Evolutionary conservation across 768 basidiomycete species (phyloP), one percentile per base, ranked within the genome.

Genomic region (Termitomyces sp.): DNA sequence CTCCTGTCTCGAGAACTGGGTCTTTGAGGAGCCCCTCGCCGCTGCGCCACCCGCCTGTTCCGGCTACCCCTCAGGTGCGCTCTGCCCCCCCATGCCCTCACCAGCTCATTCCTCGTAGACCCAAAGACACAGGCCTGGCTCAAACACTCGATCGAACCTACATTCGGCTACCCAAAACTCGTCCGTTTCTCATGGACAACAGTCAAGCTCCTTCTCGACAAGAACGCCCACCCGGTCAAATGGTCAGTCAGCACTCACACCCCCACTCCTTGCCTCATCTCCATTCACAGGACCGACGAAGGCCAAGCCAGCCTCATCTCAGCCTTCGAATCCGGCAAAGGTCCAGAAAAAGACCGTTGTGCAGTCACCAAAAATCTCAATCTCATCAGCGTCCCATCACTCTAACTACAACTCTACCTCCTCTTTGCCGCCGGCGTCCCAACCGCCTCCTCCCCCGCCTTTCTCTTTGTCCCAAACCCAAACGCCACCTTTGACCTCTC

Each of bases 151-250:
- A 68, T 98, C 12, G 88, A 98, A 59, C 89, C 88, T 2, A 89
- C 93, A 2, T 99, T 99, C 70, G 97, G 97, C 5, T 96, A 86
- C 68, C 96, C 96, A 0, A 89, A 86, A 17, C 74, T 98, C 43
- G 96, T 87, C 3, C 86, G 97, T 17, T 98, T 98, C 75, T 94
- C 92, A 1, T 99, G 97, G 97, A 87, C 92, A 3, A 97, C 97
- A 0, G 86, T 96, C 63, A 95, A 94, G 70, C 83, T 92, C 2
- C 72, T 87, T 3, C 75, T 99, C 15, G 94, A 96, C 54, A 91
- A 91, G 69, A 77, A 85, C 43, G 96, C 84, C 0, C 88, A 93
- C 71, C 67, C 79, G 2, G 86, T 92, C 11, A 85, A 90, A 76
- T 99, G 97, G 96, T 96, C 32, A 20, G 71, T 59, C 0, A 42